Percentiles rank a stretch among this genome's conserved stretches.
Evolutionary conservation across 768 basidiomycete genomes (phyloP).

Genomic region (Hebeloma cylindrosporum): DNA sequence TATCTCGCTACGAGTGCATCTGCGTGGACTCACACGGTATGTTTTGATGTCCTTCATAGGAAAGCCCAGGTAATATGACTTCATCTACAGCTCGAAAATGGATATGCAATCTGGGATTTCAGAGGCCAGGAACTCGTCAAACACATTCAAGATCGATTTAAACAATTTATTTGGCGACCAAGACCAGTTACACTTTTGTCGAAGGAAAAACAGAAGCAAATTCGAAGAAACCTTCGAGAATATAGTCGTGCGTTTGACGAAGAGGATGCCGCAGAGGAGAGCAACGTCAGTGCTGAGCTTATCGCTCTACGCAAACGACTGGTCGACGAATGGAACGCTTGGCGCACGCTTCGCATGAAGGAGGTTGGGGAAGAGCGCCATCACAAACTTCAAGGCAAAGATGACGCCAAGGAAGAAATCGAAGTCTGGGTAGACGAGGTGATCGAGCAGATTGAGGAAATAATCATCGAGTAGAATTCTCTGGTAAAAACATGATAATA

Average conservation of each 20-base stretch:
- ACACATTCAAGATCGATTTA: constrained; percentile 90
- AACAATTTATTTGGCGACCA: constrained; percentile 98
- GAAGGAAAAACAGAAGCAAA: constrained; percentile 83
- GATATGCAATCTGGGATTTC: constrained; percentile 97
- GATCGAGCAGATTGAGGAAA: constrained; percentile 89
- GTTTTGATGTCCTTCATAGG: constrained; percentile 6
- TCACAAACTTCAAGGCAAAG: constrained; percentile 36
- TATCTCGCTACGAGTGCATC: constrained; percentile 93
- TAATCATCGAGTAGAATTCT: constrained; percentile 48
- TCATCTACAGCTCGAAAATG: constrained; percentile 80
- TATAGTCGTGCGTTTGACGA: constrained; percentile 93
- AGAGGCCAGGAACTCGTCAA: constrained; percentile 93
- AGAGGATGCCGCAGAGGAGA: constrained; percentile 95
- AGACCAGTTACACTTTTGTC: constrained; percentile 86
- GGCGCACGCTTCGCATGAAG: constrained; percentile 74
- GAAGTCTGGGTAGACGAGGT: constrained; percentile 95
- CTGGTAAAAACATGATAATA: too few relatives aligned
- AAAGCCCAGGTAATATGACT: background rate
- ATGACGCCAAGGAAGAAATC: constrained; percentile 79
- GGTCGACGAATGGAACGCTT: constrained; percentile 99
- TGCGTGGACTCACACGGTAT: constrained; percentile 90
- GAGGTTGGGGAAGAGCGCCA: constrained; percentile 59
- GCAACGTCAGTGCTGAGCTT: constrained; percentile 90
- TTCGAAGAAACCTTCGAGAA: constrained; percentile 88
- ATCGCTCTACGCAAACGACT: constrained; percentile 86